Conservation (phyloP, 352 stramenopile species). For the Phytopythium litorale region DNA sequence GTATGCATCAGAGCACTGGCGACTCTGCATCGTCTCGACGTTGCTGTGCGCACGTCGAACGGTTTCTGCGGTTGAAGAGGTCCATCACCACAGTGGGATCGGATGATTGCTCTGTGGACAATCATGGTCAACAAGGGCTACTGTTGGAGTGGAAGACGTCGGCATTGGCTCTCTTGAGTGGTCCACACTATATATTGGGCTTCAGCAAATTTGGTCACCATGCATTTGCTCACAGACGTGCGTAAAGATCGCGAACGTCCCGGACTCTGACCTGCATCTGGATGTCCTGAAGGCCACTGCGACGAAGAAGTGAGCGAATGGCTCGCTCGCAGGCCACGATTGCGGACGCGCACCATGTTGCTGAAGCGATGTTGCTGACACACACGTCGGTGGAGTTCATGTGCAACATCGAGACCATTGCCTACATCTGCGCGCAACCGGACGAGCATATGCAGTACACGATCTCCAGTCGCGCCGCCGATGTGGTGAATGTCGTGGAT, state of each 20-base stretch:
- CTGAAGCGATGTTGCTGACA: slow-evolving; percentile 36
- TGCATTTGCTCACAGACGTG: not conserved
- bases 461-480: slow-evolving; percentile 32
- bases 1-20: too few species aligned
- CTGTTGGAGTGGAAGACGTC: not conserved
- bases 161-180: too few species aligned
- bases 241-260: slow-evolving; percentile 33
- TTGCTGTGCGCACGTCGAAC: too few species aligned
- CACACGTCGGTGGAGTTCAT: slow-evolving; percentile 75
- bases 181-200: too few species aligned
- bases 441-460: slow-evolving; percentile 62
- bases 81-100: not conserved
- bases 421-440: slow-evolving; percentile 49
- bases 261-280: slow-evolving; percentile 38
- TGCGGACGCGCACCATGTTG: not conserved
- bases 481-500: slow-evolving; percentile 27
- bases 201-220: too few species aligned
- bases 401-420: slow-evolving; percentile 72
- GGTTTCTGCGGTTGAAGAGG: not conserved
- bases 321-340: not conserved
- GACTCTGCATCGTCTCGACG: too few species aligned
- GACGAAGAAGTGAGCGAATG: slow-evolving; percentile 37
- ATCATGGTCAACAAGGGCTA: slow-evolving; percentile 2
- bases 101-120: not conserved
- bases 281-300: slow-evolving; percentile 41